These are phyloP conservation scores for Teratosphaeriaceae sp. DNA, from an alignment of 2,329 filamentous ascomycete species.

Conservation along the genomic window DNA sequence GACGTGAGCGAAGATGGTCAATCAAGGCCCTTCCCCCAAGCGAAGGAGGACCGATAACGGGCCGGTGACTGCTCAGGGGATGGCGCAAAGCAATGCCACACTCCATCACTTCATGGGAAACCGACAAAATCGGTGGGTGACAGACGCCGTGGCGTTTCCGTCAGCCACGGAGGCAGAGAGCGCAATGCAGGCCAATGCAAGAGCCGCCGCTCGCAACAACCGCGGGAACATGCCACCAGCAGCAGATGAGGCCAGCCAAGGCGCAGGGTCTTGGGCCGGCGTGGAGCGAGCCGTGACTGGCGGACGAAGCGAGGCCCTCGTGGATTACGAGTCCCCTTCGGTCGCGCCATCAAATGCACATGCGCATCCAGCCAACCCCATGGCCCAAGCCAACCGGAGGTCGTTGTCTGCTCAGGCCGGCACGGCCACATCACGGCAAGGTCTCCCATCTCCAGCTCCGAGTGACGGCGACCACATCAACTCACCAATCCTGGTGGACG, in stretches of 20 bases:
- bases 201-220: too few relatives aligned
- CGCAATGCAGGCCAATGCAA: too few relatives aligned
- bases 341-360: slow-evolving; percentile 6
- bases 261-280: not conserved
- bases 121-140: slow-evolving; percentile 18
- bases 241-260: too few relatives aligned
- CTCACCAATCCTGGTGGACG: slow-evolving; percentile 15
- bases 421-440: slow-evolving; percentile 11
- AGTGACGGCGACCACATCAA: slow-evolving; percentile 48
- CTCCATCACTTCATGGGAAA: slow-evolving; percentile 10
- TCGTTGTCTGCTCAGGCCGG: slow-evolving; percentile 2
- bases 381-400: slow-evolving; percentile 1
- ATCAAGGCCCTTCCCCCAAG: slow-evolving; percentile 10
- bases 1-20: slow-evolving; percentile 6
- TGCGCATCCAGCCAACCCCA: slow-evolving; percentile 1
- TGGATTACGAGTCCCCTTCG: slow-evolving; percentile 7
- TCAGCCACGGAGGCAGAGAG: not conserved
- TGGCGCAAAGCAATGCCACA: slow-evolving; percentile 14
- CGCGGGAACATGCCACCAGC: too few relatives aligned
- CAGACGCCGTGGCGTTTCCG: not conserved
- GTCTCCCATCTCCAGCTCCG: slow-evolving; percentile 56
- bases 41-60: slow-evolving; percentile 7
- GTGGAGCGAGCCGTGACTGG: not conserved
- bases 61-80: slow-evolving; percentile 6
- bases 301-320: not conserved